Conservation (phyloP, 2,329 filamentous ascomycete genomes). For the Colletotrichum nymphaeae region DNA sequence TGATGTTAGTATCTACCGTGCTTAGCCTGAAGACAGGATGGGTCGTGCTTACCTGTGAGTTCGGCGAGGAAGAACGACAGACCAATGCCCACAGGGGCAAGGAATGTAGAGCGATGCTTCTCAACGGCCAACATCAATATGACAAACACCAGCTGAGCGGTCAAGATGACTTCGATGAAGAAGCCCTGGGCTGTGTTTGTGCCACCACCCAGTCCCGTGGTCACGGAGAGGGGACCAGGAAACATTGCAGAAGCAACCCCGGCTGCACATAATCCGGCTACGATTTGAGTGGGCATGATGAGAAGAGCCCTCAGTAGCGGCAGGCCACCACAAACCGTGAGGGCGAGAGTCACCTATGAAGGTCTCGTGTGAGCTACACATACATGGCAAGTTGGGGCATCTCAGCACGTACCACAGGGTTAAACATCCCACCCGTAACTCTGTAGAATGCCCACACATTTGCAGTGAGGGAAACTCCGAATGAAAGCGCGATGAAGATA, state of each 20-base stretch:
- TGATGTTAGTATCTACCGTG: not conserved
- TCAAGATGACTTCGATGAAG: conserved; percentile 76
- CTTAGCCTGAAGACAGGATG: not conserved
- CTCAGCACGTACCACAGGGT: conserved; percentile 56
- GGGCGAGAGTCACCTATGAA: conserved; percentile 64
- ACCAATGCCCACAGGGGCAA: conserved; percentile 80
- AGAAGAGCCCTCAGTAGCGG: conserved; percentile 61
- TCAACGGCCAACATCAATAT: conserved; percentile 78
- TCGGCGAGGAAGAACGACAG: conserved; percentile 74
- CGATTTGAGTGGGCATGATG: conserved; percentile 67
- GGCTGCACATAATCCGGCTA: conserved; percentile 69
- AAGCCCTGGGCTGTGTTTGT: conserved; percentile 67
- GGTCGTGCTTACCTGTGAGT: conserved; percentile 46
- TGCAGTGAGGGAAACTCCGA: conserved; percentile 61
- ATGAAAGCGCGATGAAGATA: conserved; percentile 62
- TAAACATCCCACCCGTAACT: conserved; percentile 63
- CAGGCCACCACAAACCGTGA: conserved; percentile 69
- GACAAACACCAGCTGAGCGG: conserved; percentile 70
- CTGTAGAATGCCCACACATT: conserved; percentile 69
- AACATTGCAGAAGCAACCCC: conserved; percentile 68
- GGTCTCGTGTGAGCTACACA: not conserved
- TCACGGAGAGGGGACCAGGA: conserved; percentile 66
- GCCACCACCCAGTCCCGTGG: conserved; percentile 65
- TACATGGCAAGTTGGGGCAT: not conserved
- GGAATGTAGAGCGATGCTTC: conserved; percentile 78